These are phyloP conservation scores for Pezicula carpinea DNA, from an alignment of 2,329 filamentous ascomycete genomes.

Conservation along the genomic window DNA sequence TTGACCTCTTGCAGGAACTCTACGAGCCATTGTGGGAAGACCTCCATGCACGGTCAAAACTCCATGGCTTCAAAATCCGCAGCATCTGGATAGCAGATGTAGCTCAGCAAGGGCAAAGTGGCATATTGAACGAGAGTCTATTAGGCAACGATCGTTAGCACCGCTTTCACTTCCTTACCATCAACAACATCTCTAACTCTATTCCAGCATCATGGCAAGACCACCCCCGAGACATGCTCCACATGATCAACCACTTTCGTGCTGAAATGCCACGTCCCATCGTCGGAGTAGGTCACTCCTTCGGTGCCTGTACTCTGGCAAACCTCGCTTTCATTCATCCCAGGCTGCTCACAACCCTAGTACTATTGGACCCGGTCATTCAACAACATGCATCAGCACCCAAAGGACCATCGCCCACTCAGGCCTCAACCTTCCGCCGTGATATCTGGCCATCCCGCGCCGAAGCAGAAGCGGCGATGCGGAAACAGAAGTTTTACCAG, in stretches of 20 bases:
- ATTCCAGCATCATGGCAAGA: slow-evolving; percentile 75
- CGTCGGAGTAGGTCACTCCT: slow-evolving; percentile 82
- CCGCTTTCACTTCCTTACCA: not conserved
- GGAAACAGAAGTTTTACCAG: slow-evolving; percentile 69
- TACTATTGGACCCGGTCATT: slow-evolving; percentile 84
- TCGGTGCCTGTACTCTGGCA: slow-evolving; percentile 71
- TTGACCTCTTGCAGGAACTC: slow-evolving; percentile 56
- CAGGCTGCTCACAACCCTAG: slow-evolving; percentile 67
- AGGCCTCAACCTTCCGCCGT: slow-evolving; percentile 65
- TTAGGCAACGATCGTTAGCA: slow-evolving; percentile 79
- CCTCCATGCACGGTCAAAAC: slow-evolving; percentile 53
- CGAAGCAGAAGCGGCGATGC: slow-evolving; percentile 63
- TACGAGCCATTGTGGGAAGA: slow-evolving; percentile 94
- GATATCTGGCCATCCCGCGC: slow-evolving; percentile 77
- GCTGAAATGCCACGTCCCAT: slow-evolving; percentile 72
- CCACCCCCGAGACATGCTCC: slow-evolving; percentile 75
- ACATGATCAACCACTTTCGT: slow-evolving; percentile 82
- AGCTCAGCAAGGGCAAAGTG: slow-evolving; percentile 78
- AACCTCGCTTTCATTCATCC: slow-evolving; percentile 75
- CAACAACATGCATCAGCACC: slow-evolving; percentile 40
- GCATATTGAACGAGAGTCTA: slow-evolving; percentile 67
- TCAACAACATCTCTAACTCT: slow-evolving; percentile 7
- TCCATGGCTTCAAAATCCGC: slow-evolving; percentile 64
- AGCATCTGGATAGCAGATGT: slow-evolving; percentile 88
- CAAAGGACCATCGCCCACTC: slow-evolving; percentile 38